Conservation (phyloP, 345 rosid genomes). For the Brassica incana region DNA sequence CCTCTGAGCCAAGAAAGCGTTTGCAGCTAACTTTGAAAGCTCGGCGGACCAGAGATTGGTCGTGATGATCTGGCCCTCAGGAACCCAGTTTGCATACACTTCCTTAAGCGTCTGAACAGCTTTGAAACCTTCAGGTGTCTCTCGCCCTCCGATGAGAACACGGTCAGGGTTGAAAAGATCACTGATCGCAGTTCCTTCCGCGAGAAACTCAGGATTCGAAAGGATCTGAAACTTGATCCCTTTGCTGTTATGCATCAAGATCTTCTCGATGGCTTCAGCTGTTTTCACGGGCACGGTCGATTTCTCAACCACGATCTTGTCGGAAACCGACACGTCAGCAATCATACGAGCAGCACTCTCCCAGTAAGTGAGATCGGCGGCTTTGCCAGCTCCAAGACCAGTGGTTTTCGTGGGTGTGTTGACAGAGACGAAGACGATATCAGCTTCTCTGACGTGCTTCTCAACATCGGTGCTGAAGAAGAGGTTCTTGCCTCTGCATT, state of each 20-base stretch:
- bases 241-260: conserved; percentile 85
- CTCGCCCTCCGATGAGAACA: conserved; percentile 88
- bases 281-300: conserved; percentile 92
- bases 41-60: conserved; percentile 96
- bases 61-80: conserved; percentile 68
- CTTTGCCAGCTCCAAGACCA: conserved; percentile 95
- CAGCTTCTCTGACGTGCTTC: conserved; percentile 81
- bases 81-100: conserved; percentile 90
- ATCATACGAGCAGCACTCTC: conserved; percentile 94
- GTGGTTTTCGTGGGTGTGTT: conserved; percentile 89
- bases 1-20: conserved; percentile 93
- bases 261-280: conserved; percentile 92
- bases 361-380: conserved; percentile 96
- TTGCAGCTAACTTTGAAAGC: conserved; percentile 92
- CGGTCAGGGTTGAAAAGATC: conserved; percentile 81
- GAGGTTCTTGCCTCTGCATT: conserved; percentile 77
- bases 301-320: conserved; percentile 91
- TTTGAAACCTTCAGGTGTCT: conserved; percentile 77
- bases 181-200: conserved; percentile 83
- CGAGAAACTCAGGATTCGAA: conserved; percentile 91
- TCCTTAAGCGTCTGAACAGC: conserved; percentile 72
- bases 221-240: conserved; percentile 92
- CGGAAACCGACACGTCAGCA: conserved; percentile 85
- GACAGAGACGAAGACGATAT: conserved; percentile 87
- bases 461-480: conserved; percentile 94